Conservation (phyloP, 306 rosid species). For the Vicia villosa region DNA sequence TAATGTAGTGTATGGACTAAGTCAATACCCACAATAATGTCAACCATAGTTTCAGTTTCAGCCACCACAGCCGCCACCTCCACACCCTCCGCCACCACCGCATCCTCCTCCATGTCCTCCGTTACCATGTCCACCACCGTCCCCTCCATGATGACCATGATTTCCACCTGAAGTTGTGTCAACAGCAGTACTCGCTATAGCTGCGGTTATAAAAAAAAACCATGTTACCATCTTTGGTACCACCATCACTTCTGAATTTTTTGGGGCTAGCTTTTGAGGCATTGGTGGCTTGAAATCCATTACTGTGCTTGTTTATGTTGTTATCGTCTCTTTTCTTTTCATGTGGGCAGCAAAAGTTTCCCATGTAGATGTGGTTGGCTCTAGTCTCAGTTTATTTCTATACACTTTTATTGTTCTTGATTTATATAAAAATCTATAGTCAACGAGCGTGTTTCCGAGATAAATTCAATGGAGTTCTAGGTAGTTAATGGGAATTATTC, state of each 20-base stretch:
- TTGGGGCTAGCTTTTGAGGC: neutral
- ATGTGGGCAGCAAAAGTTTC: neutral
- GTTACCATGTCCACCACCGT: neutral
- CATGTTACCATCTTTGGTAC: conserved; percentile 10
- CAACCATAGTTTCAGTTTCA: neutral
- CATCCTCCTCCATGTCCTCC: neutral
- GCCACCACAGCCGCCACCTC: neutral
- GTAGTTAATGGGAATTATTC: too few relatives aligned
- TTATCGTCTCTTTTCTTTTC: neutral
- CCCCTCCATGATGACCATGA: neutral
- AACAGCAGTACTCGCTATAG: neutral
- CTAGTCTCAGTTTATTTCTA: neutral
- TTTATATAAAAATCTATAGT: neutral
- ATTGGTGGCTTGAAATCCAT: neutral
- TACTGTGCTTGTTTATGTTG: neutral
- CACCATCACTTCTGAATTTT: neutral
- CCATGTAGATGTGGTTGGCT: conserved; percentile 1
- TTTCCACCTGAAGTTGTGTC: neutral
- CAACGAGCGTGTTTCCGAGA: neutral
- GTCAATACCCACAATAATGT: neutral
- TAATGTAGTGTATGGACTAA: neutral
- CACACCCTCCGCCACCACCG: neutral
- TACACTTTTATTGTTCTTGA: neutral
- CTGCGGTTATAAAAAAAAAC: neutral
- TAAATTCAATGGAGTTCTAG: too few relatives aligned